Percentiles rank a stretch among this genome's conserved stretches.
Evolutionary conservation across 2,329 filamentous ascomycete genomes (phyloP).

Genomic region (Alternaria infectoria): DNA sequence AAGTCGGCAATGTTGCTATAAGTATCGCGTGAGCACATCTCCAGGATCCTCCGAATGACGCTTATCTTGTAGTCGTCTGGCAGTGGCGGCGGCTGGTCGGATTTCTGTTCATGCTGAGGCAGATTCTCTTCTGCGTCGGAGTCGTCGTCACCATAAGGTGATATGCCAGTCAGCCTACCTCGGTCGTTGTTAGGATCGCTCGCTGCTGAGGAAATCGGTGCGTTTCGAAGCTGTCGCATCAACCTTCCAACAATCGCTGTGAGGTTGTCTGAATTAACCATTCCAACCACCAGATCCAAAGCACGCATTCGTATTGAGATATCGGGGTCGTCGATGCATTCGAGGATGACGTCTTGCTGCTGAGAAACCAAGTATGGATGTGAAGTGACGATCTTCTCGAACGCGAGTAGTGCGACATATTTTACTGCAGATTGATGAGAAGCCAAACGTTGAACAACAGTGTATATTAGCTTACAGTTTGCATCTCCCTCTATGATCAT

Average conservation of each 20-base stretch:
- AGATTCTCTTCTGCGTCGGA: constrained; percentile 62
- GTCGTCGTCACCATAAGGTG: constrained; percentile 61
- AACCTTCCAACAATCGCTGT: constrained; percentile 83
- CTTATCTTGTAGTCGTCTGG: constrained; percentile 86
- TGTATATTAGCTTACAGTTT: constrained; percentile 69
- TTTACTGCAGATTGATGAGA: constrained; percentile 68
- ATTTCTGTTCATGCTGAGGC: constrained; percentile 59
- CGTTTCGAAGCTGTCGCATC: constrained; percentile 79
- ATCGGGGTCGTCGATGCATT: constrained; percentile 94
- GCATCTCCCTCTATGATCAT: constrained; percentile 91
- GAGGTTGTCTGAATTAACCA: constrained; percentile 89
- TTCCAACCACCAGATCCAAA: constrained; percentile 87
- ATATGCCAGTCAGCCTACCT: constrained; percentile 49
- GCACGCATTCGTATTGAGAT: constrained; percentile 95
- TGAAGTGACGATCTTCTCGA: constrained; percentile 90
- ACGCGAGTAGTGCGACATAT: constrained; percentile 93
- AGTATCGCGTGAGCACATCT: constrained; percentile 88
- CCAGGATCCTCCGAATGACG: constrained; percentile 81
- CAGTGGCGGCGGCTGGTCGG: constrained; percentile 63
- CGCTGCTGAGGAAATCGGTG: constrained; percentile 61
- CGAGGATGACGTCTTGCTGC: constrained; percentile 94
- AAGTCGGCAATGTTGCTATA: constrained; percentile 89
- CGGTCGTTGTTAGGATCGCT: constrained; percentile 57
- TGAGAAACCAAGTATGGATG: constrained; percentile 87
- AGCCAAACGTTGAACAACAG: constrained; percentile 12